Base-by-base conservation (phyloP, 352 stramenopile genomes). In the Aphanomyces invadans region DNA sequence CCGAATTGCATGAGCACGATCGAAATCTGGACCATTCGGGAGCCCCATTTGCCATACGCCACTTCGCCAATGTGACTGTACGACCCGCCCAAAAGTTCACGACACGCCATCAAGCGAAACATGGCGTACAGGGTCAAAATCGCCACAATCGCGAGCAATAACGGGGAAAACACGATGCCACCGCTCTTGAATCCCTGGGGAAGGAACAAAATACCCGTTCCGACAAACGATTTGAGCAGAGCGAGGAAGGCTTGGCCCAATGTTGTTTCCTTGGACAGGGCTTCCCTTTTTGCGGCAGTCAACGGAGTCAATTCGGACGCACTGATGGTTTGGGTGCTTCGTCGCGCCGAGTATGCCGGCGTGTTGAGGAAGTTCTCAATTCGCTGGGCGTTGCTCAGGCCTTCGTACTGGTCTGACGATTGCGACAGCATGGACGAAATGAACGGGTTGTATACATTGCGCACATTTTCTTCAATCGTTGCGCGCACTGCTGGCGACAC, bases 371-470 rank as follows among this genome's bases (percentile, higher is more conserved):
- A 61, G 62, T 75, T 92, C 44, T 78, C 63, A 10, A 74, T 80
- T 10, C 82, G 81, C 46, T 90, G 78, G 26, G 89, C 68, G 4
- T 86, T 76, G 32, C 75, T 76, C 69, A 92, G 79, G 62, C 88
- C 78, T 61, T 90, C 82, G 70, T 84, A 92, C 36, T 77, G 65
- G 69, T 92, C 84, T 69, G 89, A 90, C 73, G 90, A 83, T 54
- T 92, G 84, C 53, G 80, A 87, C 31, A 92, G 65, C 53, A 91
- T 90, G 65, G 70, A 89, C 57, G 79, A 80, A 59, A 92, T 92
- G 62, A 92, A 89, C 36, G 82, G 82, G 57, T 92, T 78, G 75
- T 92, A 92, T 55, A 91, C 82, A 54, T 72, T 79, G 55, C 80
- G 76, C 55, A 92, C 88, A 44, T 77, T 76, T 54, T 86, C 74